phyloP scores from a whole-genome alignment of 768 basidiomycete species.

The Cubamyces lactineus region DNA sequence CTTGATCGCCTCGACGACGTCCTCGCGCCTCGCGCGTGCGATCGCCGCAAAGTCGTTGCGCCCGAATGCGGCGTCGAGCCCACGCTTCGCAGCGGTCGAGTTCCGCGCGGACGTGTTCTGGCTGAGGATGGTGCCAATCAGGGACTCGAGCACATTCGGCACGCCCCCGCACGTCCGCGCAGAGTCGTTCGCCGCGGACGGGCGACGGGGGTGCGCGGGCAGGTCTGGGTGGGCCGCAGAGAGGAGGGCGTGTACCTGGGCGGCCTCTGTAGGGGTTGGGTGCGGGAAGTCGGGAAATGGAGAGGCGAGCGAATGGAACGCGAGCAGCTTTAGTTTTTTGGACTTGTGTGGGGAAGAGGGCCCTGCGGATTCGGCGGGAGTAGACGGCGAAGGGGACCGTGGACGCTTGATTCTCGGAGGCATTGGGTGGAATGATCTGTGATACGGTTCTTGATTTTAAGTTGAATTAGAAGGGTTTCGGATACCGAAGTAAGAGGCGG shows the following conservation, averaged over 20 bases:
- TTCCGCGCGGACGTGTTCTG: conserved; percentile 60
- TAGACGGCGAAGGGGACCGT: conserved; percentile 20
- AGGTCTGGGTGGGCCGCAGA: conserved; percentile 34
- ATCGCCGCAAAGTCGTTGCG: conserved; percentile 54
- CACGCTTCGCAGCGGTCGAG: conserved; percentile 51
- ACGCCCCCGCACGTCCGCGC: conserved; percentile 49
- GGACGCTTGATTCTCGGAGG: conserved; percentile 24
- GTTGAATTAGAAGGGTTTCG: background rate
- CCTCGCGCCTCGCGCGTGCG: conserved; percentile 44
- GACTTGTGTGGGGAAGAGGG: conserved; percentile 27
- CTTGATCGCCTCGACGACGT: conserved; percentile 53
- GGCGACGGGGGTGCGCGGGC: conserved; percentile 33
- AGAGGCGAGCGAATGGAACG: conserved; percentile 44
- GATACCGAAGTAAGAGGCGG: too few species aligned
- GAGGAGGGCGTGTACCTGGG: conserved; percentile 46
- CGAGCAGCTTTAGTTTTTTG: conserved; percentile 57
- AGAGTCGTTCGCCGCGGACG: conserved; percentile 40
- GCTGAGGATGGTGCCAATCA: conserved; percentile 62
- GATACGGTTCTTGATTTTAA: background rate
- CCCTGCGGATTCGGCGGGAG: background rate
- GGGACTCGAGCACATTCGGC: conserved; percentile 58
- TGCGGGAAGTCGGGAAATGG: conserved; percentile 50
- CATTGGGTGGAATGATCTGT: conserved; percentile 12
- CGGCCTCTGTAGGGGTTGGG: conserved; percentile 49
- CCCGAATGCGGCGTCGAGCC: conserved; percentile 53